These are phyloP conservation scores for Dalbergia cultrata DNA, from an alignment of 306 rosid genomes.

Conservation along the genomic window DNA sequence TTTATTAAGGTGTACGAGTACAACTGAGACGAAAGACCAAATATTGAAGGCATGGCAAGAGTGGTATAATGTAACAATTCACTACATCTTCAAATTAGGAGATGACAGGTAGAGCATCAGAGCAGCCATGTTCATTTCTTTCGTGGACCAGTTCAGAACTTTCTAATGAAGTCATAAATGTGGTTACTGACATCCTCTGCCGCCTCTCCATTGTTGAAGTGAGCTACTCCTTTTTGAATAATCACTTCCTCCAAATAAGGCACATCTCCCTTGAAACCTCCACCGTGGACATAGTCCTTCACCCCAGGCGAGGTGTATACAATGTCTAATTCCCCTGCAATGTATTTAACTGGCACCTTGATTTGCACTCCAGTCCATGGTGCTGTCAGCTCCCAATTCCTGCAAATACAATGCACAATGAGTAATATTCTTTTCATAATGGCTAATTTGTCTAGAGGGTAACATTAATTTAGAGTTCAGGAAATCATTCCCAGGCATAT, in stretches of 20 bases:
- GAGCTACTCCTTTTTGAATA: slow-evolving; percentile 50
- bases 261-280: slow-evolving; percentile 51
- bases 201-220: slow-evolving; percentile 52
- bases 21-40: no score
- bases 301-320: slow-evolving; percentile 32
- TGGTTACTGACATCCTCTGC: slow-evolving; percentile 43
- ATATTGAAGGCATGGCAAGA: no score
- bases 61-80: no score
- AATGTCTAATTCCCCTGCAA: slow-evolving; percentile 48
- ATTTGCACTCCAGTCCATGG: slow-evolving; percentile 44
- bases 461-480: no score
- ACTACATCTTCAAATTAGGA: no score
- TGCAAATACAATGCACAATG: slow-evolving; percentile 11
- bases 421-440: no score
- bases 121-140: no score
- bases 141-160: slow-evolving; percentile 27
- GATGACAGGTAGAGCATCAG: no score
- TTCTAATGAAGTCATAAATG: slow-evolving; percentile 43
- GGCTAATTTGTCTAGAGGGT: no score
- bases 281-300: slow-evolving; percentile 42
- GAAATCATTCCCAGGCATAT: no score
- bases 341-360: slow-evolving; percentile 49
- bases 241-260: slow-evolving; percentile 50
- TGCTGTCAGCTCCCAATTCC: slow-evolving; percentile 53
- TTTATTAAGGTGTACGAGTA: no score